These are phyloP conservation scores for Fusarium acutatum DNA, from an alignment of 2,329 filamentous ascomycete genomes.

Conservation along the genomic window DNA sequence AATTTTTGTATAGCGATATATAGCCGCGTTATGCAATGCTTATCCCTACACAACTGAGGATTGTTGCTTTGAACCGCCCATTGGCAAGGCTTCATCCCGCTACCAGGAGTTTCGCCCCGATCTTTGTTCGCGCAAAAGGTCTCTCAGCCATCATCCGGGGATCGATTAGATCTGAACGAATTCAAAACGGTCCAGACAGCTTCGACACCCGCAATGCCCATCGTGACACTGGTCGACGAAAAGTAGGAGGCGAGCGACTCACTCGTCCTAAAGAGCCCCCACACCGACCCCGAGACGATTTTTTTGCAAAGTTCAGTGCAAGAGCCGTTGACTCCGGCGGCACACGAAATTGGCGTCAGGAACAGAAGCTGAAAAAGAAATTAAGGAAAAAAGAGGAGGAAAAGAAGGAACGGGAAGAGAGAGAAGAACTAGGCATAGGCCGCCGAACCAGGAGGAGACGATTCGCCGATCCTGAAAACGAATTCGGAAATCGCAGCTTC, in stretches of 20 bases:
- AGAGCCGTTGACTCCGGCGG: slow-evolving; percentile 41
- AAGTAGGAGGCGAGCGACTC: not conserved
- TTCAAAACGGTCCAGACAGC: slow-evolving; percentile 34
- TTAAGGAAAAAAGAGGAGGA: slow-evolving; percentile 54
- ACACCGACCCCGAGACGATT: slow-evolving; percentile 22
- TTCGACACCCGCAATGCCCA: not conserved
- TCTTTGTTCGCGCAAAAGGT: slow-evolving; percentile 42
- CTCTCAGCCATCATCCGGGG: slow-evolving; percentile 76
- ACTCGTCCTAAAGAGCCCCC: not conserved
- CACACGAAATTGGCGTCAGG: slow-evolving; percentile 43
- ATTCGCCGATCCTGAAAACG: slow-evolving; percentile 59
- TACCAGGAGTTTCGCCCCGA: slow-evolving; percentile 17
- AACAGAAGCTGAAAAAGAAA: slow-evolving; percentile 61
- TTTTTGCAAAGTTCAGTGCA: slow-evolving; percentile 34
- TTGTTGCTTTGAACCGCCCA: slow-evolving; percentile 31
- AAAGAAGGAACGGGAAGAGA: slow-evolving; percentile 48
- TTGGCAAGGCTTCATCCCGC: slow-evolving; percentile 8
- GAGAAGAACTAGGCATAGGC: slow-evolving; percentile 46
- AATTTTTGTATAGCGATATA: not conserved
- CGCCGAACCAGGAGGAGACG: slow-evolving; percentile 59
- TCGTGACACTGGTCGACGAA: not conserved
- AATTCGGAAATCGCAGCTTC: slow-evolving; percentile 64
- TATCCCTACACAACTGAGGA: slow-evolving; percentile 32
- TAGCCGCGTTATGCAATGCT: slow-evolving; percentile 42
- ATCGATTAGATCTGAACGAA: slow-evolving; percentile 60